A percentile compares a stretch with the other conserved stretches of the same genome.
phyloP scores from a whole-genome alignment of 2,329 filamentous ascomycete genomes.

The Penicillium sp. region DNA sequence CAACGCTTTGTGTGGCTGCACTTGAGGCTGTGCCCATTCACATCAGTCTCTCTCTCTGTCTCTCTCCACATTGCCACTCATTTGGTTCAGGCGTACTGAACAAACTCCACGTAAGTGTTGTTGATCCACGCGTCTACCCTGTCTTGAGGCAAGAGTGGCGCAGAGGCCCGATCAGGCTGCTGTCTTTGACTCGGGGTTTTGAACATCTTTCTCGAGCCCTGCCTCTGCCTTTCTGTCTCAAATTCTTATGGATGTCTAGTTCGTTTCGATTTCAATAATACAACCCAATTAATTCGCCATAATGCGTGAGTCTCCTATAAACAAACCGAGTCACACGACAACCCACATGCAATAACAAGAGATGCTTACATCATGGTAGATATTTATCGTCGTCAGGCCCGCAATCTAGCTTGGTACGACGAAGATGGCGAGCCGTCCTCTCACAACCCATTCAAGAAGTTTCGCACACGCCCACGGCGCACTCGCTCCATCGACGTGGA shows the following conservation, averaged over 20 bases:
- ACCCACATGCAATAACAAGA: neutral
- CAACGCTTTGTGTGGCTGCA: neutral
- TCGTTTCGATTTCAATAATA: neutral
- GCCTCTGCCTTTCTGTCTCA: neutral
- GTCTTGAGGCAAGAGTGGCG: neutral
- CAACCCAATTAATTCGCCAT: neutral
- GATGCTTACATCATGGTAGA: slow-evolving; percentile 27
- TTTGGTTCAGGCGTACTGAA: neutral
- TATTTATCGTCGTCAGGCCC: slow-evolving; percentile 39
- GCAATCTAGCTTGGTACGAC: slow-evolving; percentile 43
- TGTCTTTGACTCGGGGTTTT: neutral
- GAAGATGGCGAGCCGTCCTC: slow-evolving; percentile 36
- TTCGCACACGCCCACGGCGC: slow-evolving; percentile 28
- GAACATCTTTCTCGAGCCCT: no score
- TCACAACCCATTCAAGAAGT: slow-evolving; percentile 44
- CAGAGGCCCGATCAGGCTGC: neutral
- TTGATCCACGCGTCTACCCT: neutral
- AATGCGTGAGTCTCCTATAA: neutral
- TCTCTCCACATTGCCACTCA: neutral
- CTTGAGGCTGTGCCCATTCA: neutral
- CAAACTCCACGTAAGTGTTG: neutral
- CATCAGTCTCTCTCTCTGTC: neutral
- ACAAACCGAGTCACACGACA: neutral
- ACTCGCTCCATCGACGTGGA: slow-evolving; percentile 33
- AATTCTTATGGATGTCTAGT: neutral